Conservation (phyloP, 805 yeast species). For the Barnettozyma sucrosica region DNA sequence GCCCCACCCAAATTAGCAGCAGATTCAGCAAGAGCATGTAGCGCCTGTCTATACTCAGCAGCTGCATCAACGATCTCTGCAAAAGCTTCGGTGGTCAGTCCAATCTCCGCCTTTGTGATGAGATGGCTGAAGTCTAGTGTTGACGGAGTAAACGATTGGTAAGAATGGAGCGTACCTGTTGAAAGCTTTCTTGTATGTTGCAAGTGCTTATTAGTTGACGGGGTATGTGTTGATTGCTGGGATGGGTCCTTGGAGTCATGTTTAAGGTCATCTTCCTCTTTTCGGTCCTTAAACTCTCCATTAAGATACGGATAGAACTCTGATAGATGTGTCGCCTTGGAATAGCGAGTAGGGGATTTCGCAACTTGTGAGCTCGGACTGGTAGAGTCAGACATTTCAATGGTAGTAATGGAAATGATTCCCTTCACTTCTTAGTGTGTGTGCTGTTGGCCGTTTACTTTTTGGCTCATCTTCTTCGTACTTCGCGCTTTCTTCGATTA, state of each 20-base stretch:
- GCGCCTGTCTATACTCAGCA: constrained; percentile 39
- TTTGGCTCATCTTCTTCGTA: not conserved
- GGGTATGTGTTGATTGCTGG: not conserved
- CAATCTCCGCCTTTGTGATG: constrained; percentile 55
- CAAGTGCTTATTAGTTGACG: not conserved
- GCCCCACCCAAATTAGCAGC: constrained; percentile 70
- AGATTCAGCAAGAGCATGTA: constrained; percentile 45
- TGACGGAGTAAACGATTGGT: constrained; percentile 29
- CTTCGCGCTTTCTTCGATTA: not conserved
- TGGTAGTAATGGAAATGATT: not conserved
- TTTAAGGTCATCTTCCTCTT: not conserved
- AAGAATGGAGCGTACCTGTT: constrained; percentile 14
- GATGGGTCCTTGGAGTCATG: not conserved
- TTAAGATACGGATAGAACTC: constrained; percentile 26
- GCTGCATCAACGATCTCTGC: constrained; percentile 43
- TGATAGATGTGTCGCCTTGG: constrained; percentile 24
- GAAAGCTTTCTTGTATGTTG: constrained; percentile 5
- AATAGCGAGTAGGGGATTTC: constrained; percentile 19
- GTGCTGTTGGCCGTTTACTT: not conserved
- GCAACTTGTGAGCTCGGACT: not conserved
- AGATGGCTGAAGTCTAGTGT: constrained; percentile 55
- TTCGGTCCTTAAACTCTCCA: constrained; percentile 19
- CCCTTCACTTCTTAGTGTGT: too few species aligned
- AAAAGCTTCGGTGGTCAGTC: constrained; percentile 42
- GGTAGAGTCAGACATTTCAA: not conserved